Conservation (phyloP, 805 yeast genomes). For the Pichia occidentalis region DNA sequence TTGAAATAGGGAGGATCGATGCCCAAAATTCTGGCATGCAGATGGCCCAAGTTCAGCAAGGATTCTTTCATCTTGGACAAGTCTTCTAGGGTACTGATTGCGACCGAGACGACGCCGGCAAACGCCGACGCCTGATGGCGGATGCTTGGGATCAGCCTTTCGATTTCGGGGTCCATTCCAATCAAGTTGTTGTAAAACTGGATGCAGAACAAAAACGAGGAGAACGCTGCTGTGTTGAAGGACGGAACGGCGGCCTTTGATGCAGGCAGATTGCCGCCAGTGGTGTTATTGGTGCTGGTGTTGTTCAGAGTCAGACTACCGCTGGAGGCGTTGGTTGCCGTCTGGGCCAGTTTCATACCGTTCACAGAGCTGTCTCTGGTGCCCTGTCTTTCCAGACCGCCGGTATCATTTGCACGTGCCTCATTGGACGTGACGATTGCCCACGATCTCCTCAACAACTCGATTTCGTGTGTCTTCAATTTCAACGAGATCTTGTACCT, state of each 20-base stretch:
- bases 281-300: not conserved
- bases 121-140: slow-evolving; percentile 74
- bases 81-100: slow-evolving; percentile 59
- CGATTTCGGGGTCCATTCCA: slow-evolving; percentile 53
- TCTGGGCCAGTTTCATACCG: slow-evolving; percentile 1
- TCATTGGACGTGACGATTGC: slow-evolving; percentile 29
- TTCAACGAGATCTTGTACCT: slow-evolving; percentile 21
- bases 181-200: slow-evolving; percentile 71
- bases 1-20: slow-evolving; percentile 64
- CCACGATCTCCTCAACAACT: slow-evolving; percentile 43
- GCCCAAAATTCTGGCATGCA: slow-evolving; percentile 70
- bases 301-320: too few relatives aligned
- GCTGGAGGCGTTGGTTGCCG: slow-evolving; percentile 4
- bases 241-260: too few relatives aligned
- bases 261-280: not conserved
- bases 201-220: slow-evolving; percentile 60
- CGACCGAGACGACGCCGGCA: slow-evolving; percentile 69
- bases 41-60: slow-evolving; percentile 57
- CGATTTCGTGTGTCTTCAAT: slow-evolving; percentile 35
- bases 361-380: slow-evolving; percentile 6
- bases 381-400: not conserved
- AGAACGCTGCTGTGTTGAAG: slow-evolving; percentile 31
- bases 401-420: slow-evolving; percentile 9
- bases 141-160: slow-evolving; percentile 63
- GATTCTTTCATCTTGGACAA: slow-evolving; percentile 52